Base-by-base conservation (phyloP, 306 rosid species). In the Mimosa pudica region DNA sequence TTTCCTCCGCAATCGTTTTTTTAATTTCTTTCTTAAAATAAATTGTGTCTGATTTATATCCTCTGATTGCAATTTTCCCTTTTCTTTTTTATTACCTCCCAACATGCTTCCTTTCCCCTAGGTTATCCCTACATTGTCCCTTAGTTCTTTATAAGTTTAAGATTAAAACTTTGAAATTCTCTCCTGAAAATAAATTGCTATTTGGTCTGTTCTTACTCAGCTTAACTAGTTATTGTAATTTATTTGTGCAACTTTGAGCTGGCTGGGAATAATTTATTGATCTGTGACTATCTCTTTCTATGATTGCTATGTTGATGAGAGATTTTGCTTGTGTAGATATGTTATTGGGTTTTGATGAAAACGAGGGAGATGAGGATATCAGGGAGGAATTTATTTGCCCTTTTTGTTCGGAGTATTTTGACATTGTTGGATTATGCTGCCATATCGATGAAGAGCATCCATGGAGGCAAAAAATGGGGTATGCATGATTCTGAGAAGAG, bases 341-440 rank as follows among this genome's bases (percentile, higher is more conserved):
- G 97, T 88, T 86, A 77, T 88, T 87, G 96, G 94, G 96, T 48
- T 95, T 95, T 78, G 98, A 92, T 79, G 98, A 91, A 71, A 80
- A 92, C 32, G 96, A 92, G 3, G 95, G 87, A 80, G 98, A 91
- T n/a, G 98, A 95, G 45, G 94, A 92, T 74, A 82, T 92, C 76
- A 86, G 92, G 90, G 98, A 95, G 84, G 97, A 95, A 81, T 92
- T 91, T 84, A 86, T 91, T 3, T 95, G 98, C 84, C 98, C 98
- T 0, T 95, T 92, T 80, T 95, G 98, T 85, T 86, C 98, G 0
- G 98, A 92, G 38, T 95, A 91, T 85, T 92, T 86, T 78, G 98
- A 95, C 78, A 89, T 95, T 60, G 97, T 95, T 47, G 30, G 30
- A 24, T 24, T 24, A 24, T 24, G 30, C 30, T 24, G 30, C 30